Evolutionary conservation across 2,329 filamentous ascomycete species (phyloP), one percentile per base, ranked within the genome.

Genomic region (Bisporella sp.): DNA sequence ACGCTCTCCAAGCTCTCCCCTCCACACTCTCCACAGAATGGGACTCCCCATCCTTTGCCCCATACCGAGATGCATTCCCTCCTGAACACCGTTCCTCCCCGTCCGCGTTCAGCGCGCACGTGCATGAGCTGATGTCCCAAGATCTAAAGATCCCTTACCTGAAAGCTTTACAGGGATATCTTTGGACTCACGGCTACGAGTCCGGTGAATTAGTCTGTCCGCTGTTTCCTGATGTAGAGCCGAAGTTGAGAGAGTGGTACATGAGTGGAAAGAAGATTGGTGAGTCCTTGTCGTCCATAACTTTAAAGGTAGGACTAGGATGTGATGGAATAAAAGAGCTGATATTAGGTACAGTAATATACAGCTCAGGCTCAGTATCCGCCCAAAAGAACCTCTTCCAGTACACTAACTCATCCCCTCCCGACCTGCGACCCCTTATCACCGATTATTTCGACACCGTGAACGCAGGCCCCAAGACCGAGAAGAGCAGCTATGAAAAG

Each of bases 341-440:
- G 35, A 37, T 37, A n/a, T 9, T 37, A 73, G 72, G 72, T 53
- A 75, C 91, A 56, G 79, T 86, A 60, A 91, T 93, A 63, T 93
- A 91, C 71, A 90, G 85, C 4, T 90, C 85, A 9, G 88, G 88
- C 32, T 90, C 85, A 28, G 84, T 92, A 5, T 76, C 84, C 21
- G 88, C 88, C 11, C 88, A 93, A 73, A 88, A 89, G 69, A 73
- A 92, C 54, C 76, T 92, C 55, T 92, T 92, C 68, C 74, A 76
- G 53, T 81, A 90, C 63, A 67, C 67, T 12, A 71, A 78, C 55
- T 73, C 77, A 6, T 69, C 75, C 53, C 73, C 74, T 2, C 70
- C 75, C n/a, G 80, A 89, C 64, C 66, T 87, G 60, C 78, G 73
- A 4, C 69, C 70, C 1, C 66, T 79, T 50, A 76, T 89, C 52